phyloP scores from a whole-genome alignment of 306 rosid species.

The Cicer cuneatum region DNA sequence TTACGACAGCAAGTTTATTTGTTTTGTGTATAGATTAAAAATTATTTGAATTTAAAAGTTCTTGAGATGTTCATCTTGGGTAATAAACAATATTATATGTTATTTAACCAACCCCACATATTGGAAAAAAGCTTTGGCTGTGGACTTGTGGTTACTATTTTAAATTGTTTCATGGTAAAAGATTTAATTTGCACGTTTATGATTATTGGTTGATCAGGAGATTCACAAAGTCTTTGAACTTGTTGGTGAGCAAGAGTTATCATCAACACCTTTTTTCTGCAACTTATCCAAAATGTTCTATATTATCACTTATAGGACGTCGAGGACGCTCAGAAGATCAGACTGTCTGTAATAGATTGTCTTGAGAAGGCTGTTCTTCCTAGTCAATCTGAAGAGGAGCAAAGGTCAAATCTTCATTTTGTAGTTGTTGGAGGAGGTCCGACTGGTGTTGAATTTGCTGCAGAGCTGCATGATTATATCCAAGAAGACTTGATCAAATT shows the following conservation, averaged over 20 bases:
- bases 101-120: background rate
- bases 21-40: slow-evolving; percentile 7
- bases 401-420: slow-evolving; percentile 84
- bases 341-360: slow-evolving; percentile 85
- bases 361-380: slow-evolving; percentile 92
- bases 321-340: slow-evolving; percentile 90
- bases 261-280: slow-evolving; percentile 1
- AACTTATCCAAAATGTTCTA: slow-evolving; percentile 28
- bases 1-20: background rate
- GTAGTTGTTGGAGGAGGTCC: slow-evolving; percentile 99
- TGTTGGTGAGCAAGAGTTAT: slow-evolving; percentile 10
- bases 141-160: background rate
- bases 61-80: background rate
- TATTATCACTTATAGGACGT: slow-evolving; percentile 68
- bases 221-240: slow-evolving; percentile 20
- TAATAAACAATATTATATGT: background rate
- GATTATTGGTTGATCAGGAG: slow-evolving; percentile 34
- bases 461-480: slow-evolving; percentile 90
- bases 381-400: slow-evolving; percentile 74
- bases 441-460: slow-evolving; percentile 97
- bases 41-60: background rate
- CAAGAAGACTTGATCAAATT: slow-evolving; percentile 76
- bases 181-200: background rate
- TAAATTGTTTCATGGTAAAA: slow-evolving; percentile 13
- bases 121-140: background rate